phyloP scores from a whole-genome alignment of 768 basidiomycete species.

The Collybiopsis confluens region DNA sequence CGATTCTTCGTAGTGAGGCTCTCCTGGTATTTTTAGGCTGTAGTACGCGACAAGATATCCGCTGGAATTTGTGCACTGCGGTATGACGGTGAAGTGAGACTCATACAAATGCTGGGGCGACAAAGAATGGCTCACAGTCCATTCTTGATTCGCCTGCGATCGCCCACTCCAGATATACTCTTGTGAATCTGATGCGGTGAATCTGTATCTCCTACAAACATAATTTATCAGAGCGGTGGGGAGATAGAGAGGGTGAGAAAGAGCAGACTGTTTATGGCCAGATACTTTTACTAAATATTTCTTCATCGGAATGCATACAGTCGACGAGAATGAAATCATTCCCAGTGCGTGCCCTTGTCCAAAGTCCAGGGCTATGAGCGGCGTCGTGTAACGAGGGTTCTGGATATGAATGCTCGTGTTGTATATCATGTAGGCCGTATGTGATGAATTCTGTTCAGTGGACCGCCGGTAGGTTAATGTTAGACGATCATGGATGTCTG shows the following conservation, averaged over 20 bases:
- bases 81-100: not conserved
- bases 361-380: slow-evolving; percentile 47
- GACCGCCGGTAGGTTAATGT: slow-evolving; percentile 41
- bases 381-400: slow-evolving; percentile 13
- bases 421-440: slow-evolving; percentile 50
- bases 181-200: slow-evolving; percentile 54
- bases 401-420: slow-evolving; percentile 30
- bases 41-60: slow-evolving; percentile 58
- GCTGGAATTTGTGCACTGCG: slow-evolving; percentile 51
- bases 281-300: slow-evolving; percentile 47
- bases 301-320: slow-evolving; percentile 38
- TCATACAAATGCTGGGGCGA: not conserved
- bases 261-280: slow-evolving; percentile 35
- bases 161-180: slow-evolving; percentile 60
- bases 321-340: slow-evolving; percentile 40
- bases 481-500: slow-evolving; percentile 62
- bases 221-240: not conserved
- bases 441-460: slow-evolving; percentile 37
- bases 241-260: not conserved
- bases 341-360: slow-evolving; percentile 47
- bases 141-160: slow-evolving; percentile 48
- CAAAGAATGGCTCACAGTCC: slow-evolving; percentile 46
- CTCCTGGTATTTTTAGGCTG: slow-evolving; percentile 48
- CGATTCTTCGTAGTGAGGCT: slow-evolving; percentile 48
- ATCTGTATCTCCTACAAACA: slow-evolving; percentile 41